These are phyloP conservation scores for Trypanosoma melophagium DNA, from an alignment of 208 protist species.

Conservation along the genomic window DNA sequence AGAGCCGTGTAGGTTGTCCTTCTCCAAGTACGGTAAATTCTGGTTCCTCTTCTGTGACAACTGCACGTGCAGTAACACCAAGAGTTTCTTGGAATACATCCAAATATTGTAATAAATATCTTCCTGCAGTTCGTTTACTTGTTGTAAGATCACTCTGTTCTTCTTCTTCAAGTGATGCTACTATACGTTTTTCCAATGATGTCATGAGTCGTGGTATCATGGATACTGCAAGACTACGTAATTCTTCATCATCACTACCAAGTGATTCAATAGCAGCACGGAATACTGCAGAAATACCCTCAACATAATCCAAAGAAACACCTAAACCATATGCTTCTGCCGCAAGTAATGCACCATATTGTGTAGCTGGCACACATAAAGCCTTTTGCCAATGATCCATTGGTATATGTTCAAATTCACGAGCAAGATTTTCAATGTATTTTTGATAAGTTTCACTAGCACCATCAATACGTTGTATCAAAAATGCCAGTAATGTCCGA, in stretches of 20 bases:
- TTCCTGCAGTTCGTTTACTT: slow-evolving; percentile 73
- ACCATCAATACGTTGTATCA: slow-evolving; percentile 62
- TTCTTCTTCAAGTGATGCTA: slow-evolving; percentile 65
- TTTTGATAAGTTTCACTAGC: slow-evolving; percentile 58
- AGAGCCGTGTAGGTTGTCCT: slow-evolving; percentile 66
- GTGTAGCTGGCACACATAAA: slow-evolving; percentile 55
- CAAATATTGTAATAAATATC: slow-evolving; percentile 85
- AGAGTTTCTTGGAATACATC: slow-evolving; percentile 69
- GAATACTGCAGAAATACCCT: slow-evolving; percentile 66
- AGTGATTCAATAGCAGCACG: slow-evolving; percentile 69
- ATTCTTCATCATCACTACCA: slow-evolving; percentile 43
- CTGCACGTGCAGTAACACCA: slow-evolving; percentile 58
- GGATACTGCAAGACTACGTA: slow-evolving; percentile 46
- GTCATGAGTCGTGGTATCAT: slow-evolving; percentile 64
- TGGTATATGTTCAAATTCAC: slow-evolving; percentile 55
- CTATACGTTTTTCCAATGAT: slow-evolving; percentile 65
- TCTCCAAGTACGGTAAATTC: slow-evolving; percentile 75
- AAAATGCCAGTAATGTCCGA: slow-evolving; percentile 59
- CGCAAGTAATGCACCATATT: slow-evolving; percentile 67
- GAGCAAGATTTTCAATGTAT: slow-evolving; percentile 50
- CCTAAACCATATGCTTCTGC: slow-evolving; percentile 71
- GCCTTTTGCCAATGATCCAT: slow-evolving; percentile 67
- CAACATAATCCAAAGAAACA: slow-evolving; percentile 61
- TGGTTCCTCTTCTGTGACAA: slow-evolving; percentile 45
- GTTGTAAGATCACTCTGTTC: slow-evolving; percentile 75